Evolutionary conservation across 495 filamentous ascomycete species (phyloP).

Genomic region (Monascus purpureus): DNA sequence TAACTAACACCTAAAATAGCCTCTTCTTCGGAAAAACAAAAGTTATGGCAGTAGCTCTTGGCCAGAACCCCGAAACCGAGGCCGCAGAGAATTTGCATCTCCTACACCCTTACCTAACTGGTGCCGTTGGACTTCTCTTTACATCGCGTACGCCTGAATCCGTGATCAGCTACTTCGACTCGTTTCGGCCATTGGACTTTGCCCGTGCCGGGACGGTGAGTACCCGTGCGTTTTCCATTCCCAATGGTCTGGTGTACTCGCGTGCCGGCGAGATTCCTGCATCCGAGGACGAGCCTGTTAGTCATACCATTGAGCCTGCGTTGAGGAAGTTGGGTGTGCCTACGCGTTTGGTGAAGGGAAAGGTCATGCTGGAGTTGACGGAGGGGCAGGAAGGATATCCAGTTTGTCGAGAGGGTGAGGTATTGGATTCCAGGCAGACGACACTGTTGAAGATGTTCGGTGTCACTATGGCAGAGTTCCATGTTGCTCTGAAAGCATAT

Average conservation of each 20-base stretch:
- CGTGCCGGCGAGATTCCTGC: slow-evolving; percentile 61
- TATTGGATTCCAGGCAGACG: slow-evolving; percentile 78
- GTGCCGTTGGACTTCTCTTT: slow-evolving; percentile 83
- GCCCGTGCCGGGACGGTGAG: slow-evolving; percentile 74
- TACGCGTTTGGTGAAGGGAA: slow-evolving; percentile 74
- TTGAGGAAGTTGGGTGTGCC: slow-evolving; percentile 79
- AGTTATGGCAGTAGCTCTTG: slow-evolving; percentile 89
- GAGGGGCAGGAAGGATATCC: slow-evolving; percentile 52
- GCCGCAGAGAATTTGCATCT: slow-evolving; percentile 57
- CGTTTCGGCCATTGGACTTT: slow-evolving; percentile 59
- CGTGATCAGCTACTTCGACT: slow-evolving; percentile 53
- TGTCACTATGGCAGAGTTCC: slow-evolving; percentile 77
- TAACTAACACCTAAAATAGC: too few species aligned
- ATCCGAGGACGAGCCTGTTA: slow-evolving; percentile 72
- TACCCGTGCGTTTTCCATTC: slow-evolving; percentile 60
- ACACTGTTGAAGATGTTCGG: slow-evolving; percentile 89
- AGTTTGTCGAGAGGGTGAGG: slow-evolving; percentile 70
- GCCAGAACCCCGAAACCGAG: slow-evolving; percentile 56
- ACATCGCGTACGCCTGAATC: slow-evolving; percentile 53
- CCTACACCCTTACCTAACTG: slow-evolving; percentile 57
- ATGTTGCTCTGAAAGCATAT: slow-evolving; percentile 55
- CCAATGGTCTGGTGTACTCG: slow-evolving; percentile 61
- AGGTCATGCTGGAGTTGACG: slow-evolving; percentile 65
- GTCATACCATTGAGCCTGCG: slow-evolving; percentile 77
- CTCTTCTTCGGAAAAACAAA: slow-evolving; percentile 98